Evolutionary conservation across 2,329 filamentous ascomycete genomes (phyloP), one percentile per base, ranked within the genome.

Genomic region (Fusarium incarnatum): DNA sequence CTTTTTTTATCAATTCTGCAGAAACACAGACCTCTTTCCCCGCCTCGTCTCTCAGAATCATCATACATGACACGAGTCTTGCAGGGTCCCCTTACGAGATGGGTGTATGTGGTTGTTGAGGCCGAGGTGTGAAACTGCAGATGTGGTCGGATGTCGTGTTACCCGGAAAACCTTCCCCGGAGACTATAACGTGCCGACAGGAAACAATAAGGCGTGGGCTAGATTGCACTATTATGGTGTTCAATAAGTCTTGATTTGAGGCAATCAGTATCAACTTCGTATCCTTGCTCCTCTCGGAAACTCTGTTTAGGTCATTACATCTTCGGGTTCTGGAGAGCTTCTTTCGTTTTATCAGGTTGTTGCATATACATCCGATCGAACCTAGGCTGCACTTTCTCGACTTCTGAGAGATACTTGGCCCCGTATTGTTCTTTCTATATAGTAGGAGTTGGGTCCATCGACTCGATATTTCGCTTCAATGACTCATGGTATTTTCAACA

Each of bases 1-100:
- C 20, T 27, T 48, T 18, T 18, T 37, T 44, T 9, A n/a, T 37
- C 23, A 54, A 49, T 27, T 32, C 45, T 65, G 30, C 28, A 42
- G 41, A 60, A 52, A 54, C 44, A 67, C 56, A 64, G 54, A 58
- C 49, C 49, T 41, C n/a, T 16, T 18, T 20, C n/a, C n/a, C 49
- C 49, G 34, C 32, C 23, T 52, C 34, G 16, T 27, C 32, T 8
- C 18, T 13, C 12, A 16, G 13, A 11, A 22, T 27, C 4, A 9
- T 12, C 27, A 5, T 41, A 15, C n/a, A 13, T 20, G 13, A 27
- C n/a, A 13, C 16, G 18, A 27, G 10, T 18, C n/a, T 42, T 42
- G 18, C 27, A 60, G 27, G 60, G 54, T 25, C 47, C 41, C 53
- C 57, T 60, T 22, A 32, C 46, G 44, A 37, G 46, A 42, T 30